Percentiles rank a stretch among this genome's conserved stretches.
Conservation (phyloP, 805 yeast genomes). For the Wickerhamiella slavikovae region DNA sequence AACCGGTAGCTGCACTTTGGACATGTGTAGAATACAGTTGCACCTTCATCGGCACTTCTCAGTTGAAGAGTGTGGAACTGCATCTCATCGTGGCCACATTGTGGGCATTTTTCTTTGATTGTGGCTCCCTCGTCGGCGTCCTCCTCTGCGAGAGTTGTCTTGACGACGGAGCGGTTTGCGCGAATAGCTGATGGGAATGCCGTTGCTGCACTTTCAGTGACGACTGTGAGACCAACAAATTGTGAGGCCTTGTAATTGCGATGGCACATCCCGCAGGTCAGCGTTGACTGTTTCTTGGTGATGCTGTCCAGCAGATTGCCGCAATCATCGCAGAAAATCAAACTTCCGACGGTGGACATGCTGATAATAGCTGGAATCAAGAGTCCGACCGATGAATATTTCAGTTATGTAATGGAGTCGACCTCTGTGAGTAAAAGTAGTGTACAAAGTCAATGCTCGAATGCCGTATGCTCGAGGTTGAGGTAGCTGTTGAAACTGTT, state of each 20-base stretch:
- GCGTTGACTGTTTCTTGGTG: slow-evolving; percentile 22
- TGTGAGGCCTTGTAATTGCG: slow-evolving; percentile 24
- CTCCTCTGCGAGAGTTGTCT: slow-evolving; percentile 53
- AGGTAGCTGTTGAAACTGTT: too few species aligned
- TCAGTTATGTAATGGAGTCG: too few species aligned
- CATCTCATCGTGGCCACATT: slow-evolving; percentile 97
- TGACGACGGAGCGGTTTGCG: slow-evolving; percentile 73
- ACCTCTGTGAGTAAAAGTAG: too few species aligned
- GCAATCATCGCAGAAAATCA: slow-evolving; percentile 83
- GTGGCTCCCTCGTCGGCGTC: slow-evolving; percentile 92
- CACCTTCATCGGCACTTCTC: slow-evolving; percentile 97
- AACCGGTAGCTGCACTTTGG: slow-evolving; percentile 80
- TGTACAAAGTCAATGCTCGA: too few species aligned
- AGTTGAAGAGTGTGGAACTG: slow-evolving; percentile 89
- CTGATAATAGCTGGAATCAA: background rate
- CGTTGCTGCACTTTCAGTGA: slow-evolving; percentile 72
- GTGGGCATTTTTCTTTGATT: slow-evolving; percentile 94
- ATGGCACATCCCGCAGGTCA: slow-evolving; percentile 38
- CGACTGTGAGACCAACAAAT: slow-evolving; percentile 64
- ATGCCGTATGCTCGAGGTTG: too few species aligned
- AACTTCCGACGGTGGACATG: slow-evolving; percentile 94
- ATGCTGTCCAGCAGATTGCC: slow-evolving; percentile 73
- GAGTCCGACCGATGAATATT: background rate
- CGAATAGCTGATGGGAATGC: slow-evolving; percentile 81
- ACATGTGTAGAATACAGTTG: slow-evolving; percentile 95